Base-by-base conservation (phyloP, 306 rosid genomes). In the Castanospermum australe region DNA sequence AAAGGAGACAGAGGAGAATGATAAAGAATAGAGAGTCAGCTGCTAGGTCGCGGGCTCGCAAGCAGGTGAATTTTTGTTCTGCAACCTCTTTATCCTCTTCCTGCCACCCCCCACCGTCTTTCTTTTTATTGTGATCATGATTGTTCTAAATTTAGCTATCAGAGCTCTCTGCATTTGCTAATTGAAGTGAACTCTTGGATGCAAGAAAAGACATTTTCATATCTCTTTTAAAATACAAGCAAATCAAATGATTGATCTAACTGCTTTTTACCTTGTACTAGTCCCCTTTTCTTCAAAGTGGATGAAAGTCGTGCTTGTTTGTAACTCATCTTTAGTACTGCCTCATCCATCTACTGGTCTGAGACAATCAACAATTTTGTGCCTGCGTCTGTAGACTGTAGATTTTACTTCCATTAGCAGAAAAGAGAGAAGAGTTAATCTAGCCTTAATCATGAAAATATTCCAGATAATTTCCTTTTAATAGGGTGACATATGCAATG, bases 1-100 rank as follows among this genome's bases (percentile, higher is more conserved):
- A 96, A 82, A 90, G 99, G 88, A 96, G 99, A 75, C 99, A 96
- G 77, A 93, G 96, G 79, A 93, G 99, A 52, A 96, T 96, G 99
- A 96, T 96, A 10, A 96, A 96, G 76, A 96, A 96, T 70, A 83
- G 99, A 64, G 99, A 96, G 84, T 96, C 99, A 0, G 99, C 99
- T 69, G 97, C 99, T 21, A 86, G 99, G 81, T 96, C 99, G 0
- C 88, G 99, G 51, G 99, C 99, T 70, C 96, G 99, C 75, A 93
- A 96, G 82, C 99, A 96, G 99, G 99, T 96, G 81, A 76, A 28
- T 65, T 56, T 56, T 74, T 80, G 22, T 76, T 79, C 39, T 44
- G 9, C 24, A 32, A 13, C 41, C 30, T 82, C 8, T 4, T 71
- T n/a, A n/a, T n/a, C n/a, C n/a, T n/a, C n/a, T n/a, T n/a, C n/a